Evolutionary conservation across 495 filamentous ascomycete genomes (phyloP).

Genomic region (Trichoderma virens): DNA sequence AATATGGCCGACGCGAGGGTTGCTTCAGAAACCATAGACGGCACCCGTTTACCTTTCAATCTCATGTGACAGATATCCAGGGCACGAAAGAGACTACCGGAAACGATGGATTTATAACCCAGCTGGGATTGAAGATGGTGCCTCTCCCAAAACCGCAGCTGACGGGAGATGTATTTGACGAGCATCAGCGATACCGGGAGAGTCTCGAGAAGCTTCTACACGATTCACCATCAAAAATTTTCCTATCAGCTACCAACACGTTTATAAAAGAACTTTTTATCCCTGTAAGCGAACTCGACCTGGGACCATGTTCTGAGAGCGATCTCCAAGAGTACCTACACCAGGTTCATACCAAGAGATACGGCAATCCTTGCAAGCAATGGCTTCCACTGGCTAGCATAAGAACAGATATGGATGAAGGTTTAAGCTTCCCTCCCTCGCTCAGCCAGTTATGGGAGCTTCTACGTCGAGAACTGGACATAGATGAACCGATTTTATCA

Average conservation of each 20-base stretch:
- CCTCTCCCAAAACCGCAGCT: neutral
- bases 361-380: neutral
- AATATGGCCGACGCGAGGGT: neutral
- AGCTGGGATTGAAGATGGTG: neutral
- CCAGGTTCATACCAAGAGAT: neutral
- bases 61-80: neutral
- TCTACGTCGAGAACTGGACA: neutral
- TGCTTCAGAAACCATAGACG: neutral
- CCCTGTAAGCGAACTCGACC: neutral
- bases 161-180: neutral
- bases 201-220: neutral
- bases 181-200: neutral
- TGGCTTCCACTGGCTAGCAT: slow-evolving; percentile 1
- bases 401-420: neutral
- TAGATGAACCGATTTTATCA: neutral
- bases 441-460: neutral
- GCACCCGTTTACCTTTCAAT: neutral
- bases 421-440: neutral
- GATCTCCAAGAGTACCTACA: neutral
- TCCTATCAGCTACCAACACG: neutral
- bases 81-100: neutral
- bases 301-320: neutral
- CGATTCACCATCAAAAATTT: neutral
- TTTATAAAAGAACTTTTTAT: neutral
- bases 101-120: neutral